Base-by-base conservation (phyloP, 202 grass and related monocot species). In the Panicum virgatum region DNA sequence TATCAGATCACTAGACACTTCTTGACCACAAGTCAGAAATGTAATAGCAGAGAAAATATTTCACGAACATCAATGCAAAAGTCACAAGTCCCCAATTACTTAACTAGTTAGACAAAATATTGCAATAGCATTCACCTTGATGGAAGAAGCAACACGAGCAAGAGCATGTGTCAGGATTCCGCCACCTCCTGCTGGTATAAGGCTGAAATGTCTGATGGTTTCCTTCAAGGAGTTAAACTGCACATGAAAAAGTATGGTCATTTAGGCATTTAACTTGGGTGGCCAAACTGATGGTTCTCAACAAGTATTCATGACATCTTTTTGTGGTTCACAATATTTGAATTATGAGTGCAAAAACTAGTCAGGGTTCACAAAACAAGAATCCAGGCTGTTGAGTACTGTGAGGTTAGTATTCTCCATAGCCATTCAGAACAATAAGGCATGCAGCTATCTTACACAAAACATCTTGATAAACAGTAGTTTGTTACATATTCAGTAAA, bases 151-250 rank as follows among this genome's bases (percentile, higher is more conserved):
- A 75, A 94, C 63, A 79, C 72, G 82, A 86, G 96, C 96, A 70
- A 96, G 85, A 57, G 91, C 78, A 90, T 99, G 96, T 73, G 96
- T 84, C 38, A 99, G 74, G 43, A 96, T 84, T 27, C 96, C 96
- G 43, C 96, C 93, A 50, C 96, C 92, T 63, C 90, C 87, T 20
- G 81, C 71, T 81, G 96, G 96, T 79, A 99, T 92, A 79, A 99
- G 93, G 78, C 96, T 94, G 60, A 94, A 99, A 92, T 94, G 92
- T 51, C 93, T 89, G 69, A 99, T 82, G 65, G 78, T 90, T 64
- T 81, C 81, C 83, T 96, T 96, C 78, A 99, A 87, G 63, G 91
- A 88, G 53, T 92, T 90, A 80, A 99, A 99, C 96, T 99, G 71
- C 84, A 78, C 76, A n/a, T 44, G 62, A 38, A 67, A 93, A 82